Percentiles rank a stretch among this genome's conserved stretches.
Evolutionary conservation across 495 filamentous ascomycete species (phyloP).

Genomic region (Poronia punctata): DNA sequence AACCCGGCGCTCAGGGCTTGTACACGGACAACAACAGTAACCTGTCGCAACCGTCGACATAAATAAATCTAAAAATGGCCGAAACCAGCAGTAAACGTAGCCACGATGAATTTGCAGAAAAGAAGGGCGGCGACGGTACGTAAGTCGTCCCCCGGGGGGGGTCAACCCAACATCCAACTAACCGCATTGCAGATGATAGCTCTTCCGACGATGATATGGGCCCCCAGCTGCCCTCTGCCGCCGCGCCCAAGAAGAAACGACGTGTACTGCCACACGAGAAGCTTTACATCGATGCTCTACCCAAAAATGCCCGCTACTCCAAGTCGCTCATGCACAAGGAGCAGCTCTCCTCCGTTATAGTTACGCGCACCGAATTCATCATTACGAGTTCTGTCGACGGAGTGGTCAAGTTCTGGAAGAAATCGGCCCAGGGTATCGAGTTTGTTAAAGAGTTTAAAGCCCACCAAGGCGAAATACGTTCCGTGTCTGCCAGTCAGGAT

Average conservation of each 20-base stretch:
- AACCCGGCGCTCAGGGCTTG: too few relatives aligned
- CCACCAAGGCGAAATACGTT: slow-evolving; percentile 76
- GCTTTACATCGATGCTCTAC: slow-evolving; percentile 85
- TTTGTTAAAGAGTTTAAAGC: slow-evolving; percentile 97
- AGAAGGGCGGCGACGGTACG: slow-evolving; percentile 37
- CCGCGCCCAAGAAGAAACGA: slow-evolving; percentile 80
- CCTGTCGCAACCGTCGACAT: not conserved
- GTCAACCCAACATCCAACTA: slow-evolving; percentile 3
- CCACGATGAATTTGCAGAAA: slow-evolving; percentile 34
- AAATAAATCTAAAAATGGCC: slow-evolving; percentile 9
- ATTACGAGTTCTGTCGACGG: slow-evolving; percentile 91
- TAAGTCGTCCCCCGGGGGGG: not conserved
- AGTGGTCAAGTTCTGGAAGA: slow-evolving; percentile 99
- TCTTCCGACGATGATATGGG: slow-evolving; percentile 95
- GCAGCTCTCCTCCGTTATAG: slow-evolving; percentile 74
- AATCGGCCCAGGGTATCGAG: slow-evolving; percentile 80
- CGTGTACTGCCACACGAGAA: slow-evolving; percentile 90
- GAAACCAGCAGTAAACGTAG: slow-evolving; percentile 39
- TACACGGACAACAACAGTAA: too few relatives aligned
- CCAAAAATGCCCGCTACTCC: slow-evolving; percentile 74
- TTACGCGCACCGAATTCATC: slow-evolving; percentile 92
- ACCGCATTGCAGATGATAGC: slow-evolving; percentile 42
- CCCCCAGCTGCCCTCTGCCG: slow-evolving; percentile 67
- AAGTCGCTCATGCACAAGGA: slow-evolving; percentile 99
- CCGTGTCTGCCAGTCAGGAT: slow-evolving; percentile 77